Evolutionary conservation across 768 basidiomycete species (phyloP), one percentile per base, ranked within the genome.

Genomic region (Mycena sanguinolenta): DNA sequence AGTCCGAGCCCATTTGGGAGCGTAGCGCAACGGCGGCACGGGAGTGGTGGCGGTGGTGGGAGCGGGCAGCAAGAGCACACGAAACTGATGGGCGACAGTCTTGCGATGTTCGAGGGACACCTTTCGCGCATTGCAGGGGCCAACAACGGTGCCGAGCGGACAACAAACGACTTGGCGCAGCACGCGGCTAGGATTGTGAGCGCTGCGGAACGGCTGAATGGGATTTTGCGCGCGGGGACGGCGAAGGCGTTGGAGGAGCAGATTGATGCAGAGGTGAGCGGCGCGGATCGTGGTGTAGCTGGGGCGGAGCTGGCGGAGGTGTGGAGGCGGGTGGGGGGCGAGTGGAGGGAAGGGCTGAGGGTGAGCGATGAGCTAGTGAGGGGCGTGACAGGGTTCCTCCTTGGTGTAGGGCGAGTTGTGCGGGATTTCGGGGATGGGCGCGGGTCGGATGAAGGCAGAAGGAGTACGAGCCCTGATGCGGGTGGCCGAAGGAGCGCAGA

Each of bases 331-430:
- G 86, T 95, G 7, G 91, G 92, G 0, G 86, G 85, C 12, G 94
- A 95, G 72, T 92, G 89, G 74, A 81, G 93, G 42, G 94, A 95
- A 61, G 86, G 88, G 60, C 72, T 93, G 72, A 84, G 91, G 74
- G 86, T 89, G 63, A 92, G 92, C 69, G 95, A 95, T 77, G 94
- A 95, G 77, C 82, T 95, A 54, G 91, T 95, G 4, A 83, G 95
- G 63, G 90, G 89, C 9, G 82, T 93, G 77, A 95, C 94, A 10
- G 90, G 89, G 49, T 88, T 95, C 67, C 79, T 95, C 72, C 81
- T 95, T n/a, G 91, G 92, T 36, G 84, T 92, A 8, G 93, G 95
- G 36, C 88, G 88, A 77, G 84, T 92, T 14, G 77, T 95, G 67
- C 85, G 89, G 68, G 94, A 95, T 61, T 78, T 85, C 27, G 76